Evolutionary conservation across 345 rosid genomes (phyloP).

Genomic region (Eucalyptus urophylla): DNA sequence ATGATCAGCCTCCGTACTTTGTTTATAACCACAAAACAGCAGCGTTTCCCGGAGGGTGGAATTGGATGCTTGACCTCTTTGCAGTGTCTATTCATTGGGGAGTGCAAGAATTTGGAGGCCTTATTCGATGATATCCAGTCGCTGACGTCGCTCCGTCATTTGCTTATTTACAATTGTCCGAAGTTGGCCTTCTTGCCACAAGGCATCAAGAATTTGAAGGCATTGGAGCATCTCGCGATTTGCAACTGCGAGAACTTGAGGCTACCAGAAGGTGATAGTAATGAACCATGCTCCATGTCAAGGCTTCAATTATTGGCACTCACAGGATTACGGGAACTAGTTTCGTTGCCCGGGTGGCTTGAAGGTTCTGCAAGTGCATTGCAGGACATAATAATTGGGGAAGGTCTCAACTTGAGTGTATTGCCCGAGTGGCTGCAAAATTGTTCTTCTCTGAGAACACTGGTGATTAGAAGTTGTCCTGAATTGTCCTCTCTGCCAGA

Average conservation of each 20-base stretch:
- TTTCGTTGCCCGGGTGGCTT: constrained; percentile 5
- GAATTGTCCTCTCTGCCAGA: neutral
- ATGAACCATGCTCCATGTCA: neutral
- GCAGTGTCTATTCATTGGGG: neutral
- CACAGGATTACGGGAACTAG: neutral
- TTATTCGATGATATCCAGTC: neutral
- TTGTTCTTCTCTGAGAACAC: neutral
- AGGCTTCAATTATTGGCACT: neutral
- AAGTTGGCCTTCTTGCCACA: neutral
- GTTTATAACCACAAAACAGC: rapidly evolving
- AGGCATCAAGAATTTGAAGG: neutral
- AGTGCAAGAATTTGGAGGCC: neutral
- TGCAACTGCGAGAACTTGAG: neutral
- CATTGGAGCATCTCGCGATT: neutral
- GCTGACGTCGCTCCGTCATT: too few relatives aligned
- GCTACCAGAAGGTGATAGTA: neutral
- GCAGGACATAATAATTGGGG: neutral
- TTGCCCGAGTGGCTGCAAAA: neutral
- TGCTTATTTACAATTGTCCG: too few relatives aligned
- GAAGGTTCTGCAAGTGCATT: neutral
- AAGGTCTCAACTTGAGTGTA: neutral
- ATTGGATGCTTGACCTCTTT: too few relatives aligned
- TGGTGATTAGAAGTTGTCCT: neutral
- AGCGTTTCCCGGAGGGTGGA: too few relatives aligned
- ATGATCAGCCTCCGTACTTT: neutral